phyloP scores from a whole-genome alignment of 768 basidiomycete genomes.

The Chlorophyllum brunneum region DNA sequence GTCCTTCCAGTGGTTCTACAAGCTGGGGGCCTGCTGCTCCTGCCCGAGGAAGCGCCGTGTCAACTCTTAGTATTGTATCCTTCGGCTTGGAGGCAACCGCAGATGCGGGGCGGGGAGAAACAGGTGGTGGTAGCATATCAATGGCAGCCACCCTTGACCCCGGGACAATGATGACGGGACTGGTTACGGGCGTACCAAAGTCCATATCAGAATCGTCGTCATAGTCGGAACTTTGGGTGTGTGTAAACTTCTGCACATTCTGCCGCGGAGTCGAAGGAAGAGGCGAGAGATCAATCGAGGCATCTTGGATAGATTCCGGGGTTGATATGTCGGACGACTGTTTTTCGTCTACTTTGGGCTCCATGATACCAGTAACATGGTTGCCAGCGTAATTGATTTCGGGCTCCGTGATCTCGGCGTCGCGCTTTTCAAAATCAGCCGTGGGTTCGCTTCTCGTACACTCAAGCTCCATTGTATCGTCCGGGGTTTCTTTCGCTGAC shows the following conservation, averaged over 20 bases:
- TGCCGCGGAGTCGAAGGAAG: neutral
- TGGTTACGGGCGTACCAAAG: constrained; percentile 10
- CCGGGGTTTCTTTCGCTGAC: neutral
- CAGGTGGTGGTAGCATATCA: constrained; percentile 1
- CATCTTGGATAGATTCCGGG: neutral
- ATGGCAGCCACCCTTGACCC: neutral
- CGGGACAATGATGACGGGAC: constrained; percentile 8
- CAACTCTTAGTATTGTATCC: too few species aligned
- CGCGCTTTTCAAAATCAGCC: neutral
- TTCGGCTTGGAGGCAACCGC: too few species aligned
- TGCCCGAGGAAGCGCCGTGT: too few species aligned
- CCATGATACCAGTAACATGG: too few species aligned
- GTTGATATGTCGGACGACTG: neutral
- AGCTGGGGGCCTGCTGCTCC: too few species aligned
- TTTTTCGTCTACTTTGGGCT: neutral
- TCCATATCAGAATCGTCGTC: constrained; percentile 11
- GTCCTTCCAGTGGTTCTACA: too few species aligned
- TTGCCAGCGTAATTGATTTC: too few species aligned
- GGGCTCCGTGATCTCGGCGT: neutral
- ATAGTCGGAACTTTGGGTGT: neutral
- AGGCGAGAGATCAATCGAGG: neutral
- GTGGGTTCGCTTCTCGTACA: neutral
- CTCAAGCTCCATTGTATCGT: neutral
- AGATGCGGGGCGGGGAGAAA: neutral
- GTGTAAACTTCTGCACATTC: neutral